These are phyloP conservation scores for Crepidotus variabilis DNA, from an alignment of 768 basidiomycete genomes.

Conservation along the genomic window DNA sequence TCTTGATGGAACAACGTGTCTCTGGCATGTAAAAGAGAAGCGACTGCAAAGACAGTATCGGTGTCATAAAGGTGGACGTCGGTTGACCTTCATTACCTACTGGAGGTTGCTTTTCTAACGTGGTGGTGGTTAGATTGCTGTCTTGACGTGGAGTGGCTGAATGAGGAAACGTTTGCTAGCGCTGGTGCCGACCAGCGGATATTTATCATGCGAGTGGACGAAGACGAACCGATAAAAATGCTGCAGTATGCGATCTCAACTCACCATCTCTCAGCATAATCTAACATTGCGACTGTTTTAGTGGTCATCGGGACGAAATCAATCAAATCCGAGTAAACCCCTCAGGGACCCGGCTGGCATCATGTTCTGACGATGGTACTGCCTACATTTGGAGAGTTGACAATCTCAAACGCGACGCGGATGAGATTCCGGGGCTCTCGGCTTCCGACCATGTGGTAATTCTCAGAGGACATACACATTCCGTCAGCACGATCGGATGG, in stretches of 20 bases:
- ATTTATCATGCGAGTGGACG: constrained; percentile 55
- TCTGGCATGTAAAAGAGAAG: constrained; percentile 73
- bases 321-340: constrained; percentile 74
- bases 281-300: constrained; percentile 20
- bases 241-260: constrained; percentile 44
- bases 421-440: constrained; percentile 39
- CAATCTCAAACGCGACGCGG: constrained; percentile 31
- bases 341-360: constrained; percentile 63
- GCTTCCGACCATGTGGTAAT: constrained; percentile 35
- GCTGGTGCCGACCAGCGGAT: constrained; percentile 69
- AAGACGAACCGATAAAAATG: constrained; percentile 52
- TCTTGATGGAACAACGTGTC: constrained; percentile 70
- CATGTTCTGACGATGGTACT: constrained; percentile 79
- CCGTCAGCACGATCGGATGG: constrained; percentile 69
- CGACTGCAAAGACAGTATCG: constrained; percentile 59
- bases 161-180: constrained; percentile 65
- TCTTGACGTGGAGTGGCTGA: constrained; percentile 78
- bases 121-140: constrained; percentile 55
- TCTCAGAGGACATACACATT: constrained; percentile 61
- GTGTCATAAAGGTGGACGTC: constrained; percentile 55
- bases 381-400: constrained; percentile 74
- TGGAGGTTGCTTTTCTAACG: background rate
- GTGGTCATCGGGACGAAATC: constrained; percentile 74
- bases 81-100: constrained; percentile 6
- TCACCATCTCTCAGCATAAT: background rate